Evolutionary conservation across 192 early-diverging fungal genomes (phyloP), one percentile per base, ranked within the genome.

Genomic region (Gamsiella multidivaricata): DNA sequence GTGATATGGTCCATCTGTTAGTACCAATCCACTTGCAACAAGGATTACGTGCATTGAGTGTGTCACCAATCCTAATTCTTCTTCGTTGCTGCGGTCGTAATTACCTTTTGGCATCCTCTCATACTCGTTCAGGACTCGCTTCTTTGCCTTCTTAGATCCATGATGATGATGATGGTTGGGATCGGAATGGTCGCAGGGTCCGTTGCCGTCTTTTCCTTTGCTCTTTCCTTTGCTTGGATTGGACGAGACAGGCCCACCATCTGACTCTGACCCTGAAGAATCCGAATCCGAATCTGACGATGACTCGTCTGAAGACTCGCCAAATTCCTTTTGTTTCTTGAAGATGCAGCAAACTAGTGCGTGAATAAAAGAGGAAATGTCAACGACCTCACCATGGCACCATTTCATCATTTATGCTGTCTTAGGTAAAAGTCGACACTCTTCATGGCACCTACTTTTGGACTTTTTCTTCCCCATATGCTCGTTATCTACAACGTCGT

Each of bases 311-410:
- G 83, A 87, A 9, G 81, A 83, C 33, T 87, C 85, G 25, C 83
- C 85, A 54, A 84, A 70, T 36, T 65, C 79, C 57, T 54, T 83
- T 33, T 89, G 87, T 53, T 82, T 86, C 68, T 89, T 89, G 76
- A 85, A 92, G 53, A 92, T 92, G 63, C 91, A 92, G 80, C 91
- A 92, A 52, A 92, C 91, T 92, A 52, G 23, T 0, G 51, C n/a
- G n/a, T n/a, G n/a, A n/a, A n/a, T 8, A 42, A 37, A 32, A 33
- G 55, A 26, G 29, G n/a, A 20, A 50, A 25, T 9, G 23, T 50
- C n/a, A 50, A 50, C 41, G 41, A 51, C 51, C n/a, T n/a, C n/a
- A n/a, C n/a, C n/a, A n/a, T n/a, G n/a, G n/a, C n/a, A n/a, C n/a
- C n/a, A n/a, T n/a, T n/a, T n/a, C n/a, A n/a, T n/a, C n/a, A n/a